These are phyloP conservation scores for Pseudocercospora crystallina DNA, from an alignment of 2,329 filamentous ascomycete genomes.

Conservation along the genomic window DNA sequence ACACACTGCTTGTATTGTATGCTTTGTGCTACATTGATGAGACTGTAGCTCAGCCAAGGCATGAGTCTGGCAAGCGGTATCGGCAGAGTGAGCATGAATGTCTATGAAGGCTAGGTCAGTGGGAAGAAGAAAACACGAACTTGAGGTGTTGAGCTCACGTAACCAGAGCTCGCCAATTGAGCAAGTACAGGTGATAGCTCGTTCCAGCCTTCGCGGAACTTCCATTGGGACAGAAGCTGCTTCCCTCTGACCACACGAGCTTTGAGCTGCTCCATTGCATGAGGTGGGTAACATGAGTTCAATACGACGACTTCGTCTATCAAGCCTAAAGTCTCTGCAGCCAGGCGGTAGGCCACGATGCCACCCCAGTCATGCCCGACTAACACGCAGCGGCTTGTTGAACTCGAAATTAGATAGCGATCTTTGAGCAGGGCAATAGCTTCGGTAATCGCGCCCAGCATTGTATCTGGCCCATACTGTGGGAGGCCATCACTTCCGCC, in stretches of 20 bases:
- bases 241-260: conserved; percentile 7
- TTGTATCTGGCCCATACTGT: conserved; percentile 50
- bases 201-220: conserved; percentile 3
- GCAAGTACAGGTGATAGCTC: conserved; percentile 40
- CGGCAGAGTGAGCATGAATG: conserved; percentile 23
- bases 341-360: conserved; percentile 55
- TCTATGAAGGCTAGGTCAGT: conserved; percentile 7
- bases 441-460: conserved; percentile 55
- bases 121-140: too few relatives aligned
- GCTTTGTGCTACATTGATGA: conserved; percentile 45
- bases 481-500: conserved; percentile 57
- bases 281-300: conserved; percentile 47
- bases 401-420: conserved; percentile 38
- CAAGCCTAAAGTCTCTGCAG: conserved; percentile 57
- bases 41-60: conserved; percentile 40
- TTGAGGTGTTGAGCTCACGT: conserved; percentile 31
- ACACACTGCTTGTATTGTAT: conserved; percentile 16
- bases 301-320: conserved; percentile 57
- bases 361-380: conserved; percentile 50
- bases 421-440: conserved; percentile 54
- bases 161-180: conserved; percentile 53
- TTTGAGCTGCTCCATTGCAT: conserved; percentile 15
- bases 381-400: conserved; percentile 37
- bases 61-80: conserved; percentile 16
- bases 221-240: conserved; percentile 8